Base-by-base conservation (phyloP, 441 rosid species). In the Pelargonium citronellum region DNA sequence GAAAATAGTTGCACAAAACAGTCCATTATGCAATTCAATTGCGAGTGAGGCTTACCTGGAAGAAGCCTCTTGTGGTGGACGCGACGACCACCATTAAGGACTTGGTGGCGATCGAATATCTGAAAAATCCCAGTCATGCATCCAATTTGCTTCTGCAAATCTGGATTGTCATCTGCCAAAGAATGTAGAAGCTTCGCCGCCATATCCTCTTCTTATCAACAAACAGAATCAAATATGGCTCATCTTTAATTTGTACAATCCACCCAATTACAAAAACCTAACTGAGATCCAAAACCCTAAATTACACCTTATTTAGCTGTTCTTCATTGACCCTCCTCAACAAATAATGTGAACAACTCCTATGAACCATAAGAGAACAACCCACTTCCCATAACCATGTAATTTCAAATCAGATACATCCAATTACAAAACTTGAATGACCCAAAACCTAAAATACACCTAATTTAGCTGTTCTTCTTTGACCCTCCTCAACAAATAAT, bases 81-180 rank as follows among this genome's bases (percentile, higher is more conserved):
- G 71, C 86, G 89, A 2, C 30, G 30, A 79, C 89, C 81, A 24
- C 82, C 75, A 22, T 85, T 70, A 51, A 91, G 69, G 75, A 82
- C 70, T 19, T 82, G 87, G 37, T 84, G 87, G n/a, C 92, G 88
- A 84, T 91, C 97, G 75, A 94, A 91, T 66, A 94, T 74, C 81
- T 94, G 99, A 68, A 89, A 85, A 75, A 90, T 81, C 73, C 95
- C 96, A 60, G 85, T 89, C 92, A 94, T 89, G 84, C 99, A 94
- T 74, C 99, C 99, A 16, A 91, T 86, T 77, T 87, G 92, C 87
- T 84, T 91, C 86, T 87, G 91, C 80, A 94, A 81, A 78, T 90
- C 96, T 39, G 92, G 85, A 76, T 87, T 90, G 17, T 94, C 97
- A 81, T 91, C 99, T 70, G 96, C 90, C 70, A 94, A 80, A 16